Base-by-base conservation (phyloP, 768 basidiomycete genomes). In the Agrocybe pediades region DNA sequence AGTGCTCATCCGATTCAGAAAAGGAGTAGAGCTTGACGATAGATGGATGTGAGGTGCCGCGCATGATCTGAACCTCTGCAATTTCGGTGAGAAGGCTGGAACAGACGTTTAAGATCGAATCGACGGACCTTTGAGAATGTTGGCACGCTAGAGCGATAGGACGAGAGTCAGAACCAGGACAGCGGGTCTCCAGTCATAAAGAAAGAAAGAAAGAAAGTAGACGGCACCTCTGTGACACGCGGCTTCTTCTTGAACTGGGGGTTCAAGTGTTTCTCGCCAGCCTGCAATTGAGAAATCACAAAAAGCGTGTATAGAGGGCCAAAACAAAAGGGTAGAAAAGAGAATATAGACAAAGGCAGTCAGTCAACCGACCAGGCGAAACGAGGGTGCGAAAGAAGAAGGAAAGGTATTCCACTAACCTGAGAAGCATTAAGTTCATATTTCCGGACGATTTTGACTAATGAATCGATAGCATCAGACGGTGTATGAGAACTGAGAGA, bases 41-140 rank as follows among this genome's bases (percentile, higher is more conserved):
- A 23, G 88, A 82, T n/a, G 93, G 88, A 65, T 98, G 95, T 57
- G 89, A 86, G 48, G 85, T 90, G 15, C 92, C 92, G 29, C 95
- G 90, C 96, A 99, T 99, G 65, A 99, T 98, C 72, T 97, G 95
- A 11, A 99, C 97, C 86, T 99, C 97, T 93, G 68, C 51, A 46
- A 56, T 48, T 30, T 53, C 41, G 59, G 47, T 29, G 27, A 30
- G 26, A 43, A 45, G 47, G 30, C 48, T 45, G 11, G 3, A 40
- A 36, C 19, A 46, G 25, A 24, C 9, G 20, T 41, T 23, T 1
- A 27, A n/a, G 6, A 42, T 41, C 13, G 39, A 16, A 13, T 15
- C 26, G 65, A 74, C 58, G 44, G 51, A 85, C 91, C 91, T 83
- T 99, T 99, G 63, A 98, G 83, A 58, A 98, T 97, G 70, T 98